Evolutionary conservation across 2,329 filamentous ascomycete genomes (phyloP).

Genomic region (Sporothrix humicola): DNA sequence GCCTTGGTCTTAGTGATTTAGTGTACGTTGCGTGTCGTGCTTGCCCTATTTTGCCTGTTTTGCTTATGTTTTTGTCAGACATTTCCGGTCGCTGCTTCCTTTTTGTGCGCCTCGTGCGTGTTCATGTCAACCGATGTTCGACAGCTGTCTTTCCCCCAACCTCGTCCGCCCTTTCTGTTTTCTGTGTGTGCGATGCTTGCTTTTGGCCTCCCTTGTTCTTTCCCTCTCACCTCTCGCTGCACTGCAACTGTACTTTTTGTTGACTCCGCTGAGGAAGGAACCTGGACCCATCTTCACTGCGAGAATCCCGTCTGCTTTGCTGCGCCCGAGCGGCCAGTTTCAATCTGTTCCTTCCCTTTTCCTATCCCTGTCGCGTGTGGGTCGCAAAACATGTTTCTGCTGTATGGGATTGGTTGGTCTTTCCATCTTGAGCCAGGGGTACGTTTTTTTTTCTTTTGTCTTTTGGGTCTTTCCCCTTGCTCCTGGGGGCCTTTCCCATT

Average conservation of each 20-base stretch:
- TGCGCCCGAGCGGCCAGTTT: conserved; percentile 27
- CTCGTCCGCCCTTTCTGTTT: conserved; percentile 18
- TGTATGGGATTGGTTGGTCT: conserved; percentile 6
- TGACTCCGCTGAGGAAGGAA: conserved; percentile 18
- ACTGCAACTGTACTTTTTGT: not conserved
- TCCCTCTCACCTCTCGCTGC: not conserved
- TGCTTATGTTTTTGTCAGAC: not conserved
- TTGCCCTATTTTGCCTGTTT: conserved; percentile 22
- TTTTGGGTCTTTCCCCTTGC: not conserved
- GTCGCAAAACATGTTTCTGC: conserved; percentile 6
- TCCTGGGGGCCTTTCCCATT: not conserved
- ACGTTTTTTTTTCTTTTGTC: conserved; percentile 6
- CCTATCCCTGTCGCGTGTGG: conserved; percentile 11
- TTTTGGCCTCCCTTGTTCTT: not conserved
- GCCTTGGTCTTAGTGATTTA: not conserved
- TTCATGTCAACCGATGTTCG: conserved; percentile 21
- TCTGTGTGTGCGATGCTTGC: conserved; percentile 4
- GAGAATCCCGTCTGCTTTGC: conserved; percentile 25
- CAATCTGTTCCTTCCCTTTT: conserved; percentile 26
- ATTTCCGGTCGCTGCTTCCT: conserved; percentile 9
- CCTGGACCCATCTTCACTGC: conserved; percentile 1
- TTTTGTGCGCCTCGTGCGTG: conserved; percentile 14
- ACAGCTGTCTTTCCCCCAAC: conserved; percentile 23
- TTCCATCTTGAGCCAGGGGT: conserved; percentile 28
- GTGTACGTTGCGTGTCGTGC: not conserved